These are phyloP conservation scores for Acanthamoeba rhysodes DNA, from an alignment of 208 protist genomes.

Conservation along the genomic window DNA sequence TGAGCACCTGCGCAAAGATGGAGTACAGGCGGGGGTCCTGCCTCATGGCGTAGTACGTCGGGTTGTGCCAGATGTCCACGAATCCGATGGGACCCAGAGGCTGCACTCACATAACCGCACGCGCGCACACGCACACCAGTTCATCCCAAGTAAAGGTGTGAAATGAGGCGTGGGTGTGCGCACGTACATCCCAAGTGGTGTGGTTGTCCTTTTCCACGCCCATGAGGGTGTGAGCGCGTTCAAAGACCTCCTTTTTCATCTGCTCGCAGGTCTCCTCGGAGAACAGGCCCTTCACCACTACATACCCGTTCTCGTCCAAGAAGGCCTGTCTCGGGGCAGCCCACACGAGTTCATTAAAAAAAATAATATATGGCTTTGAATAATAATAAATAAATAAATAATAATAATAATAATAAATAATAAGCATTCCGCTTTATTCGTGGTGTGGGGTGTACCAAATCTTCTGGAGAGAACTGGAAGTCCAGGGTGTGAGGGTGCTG, in stretches of 20 bases:
- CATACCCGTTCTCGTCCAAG: conserved; percentile 41
- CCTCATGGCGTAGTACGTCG: conserved; percentile 37
- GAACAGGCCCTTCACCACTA: conserved; percentile 47
- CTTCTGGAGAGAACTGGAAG: background rate
- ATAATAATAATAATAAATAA: background rate
- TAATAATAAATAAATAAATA: background rate
- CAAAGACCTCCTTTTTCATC: conserved; percentile 56
- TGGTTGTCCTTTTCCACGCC: background rate
- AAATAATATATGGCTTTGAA: background rate
- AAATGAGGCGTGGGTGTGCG: background rate
- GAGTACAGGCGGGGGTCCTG: conserved; percentile 60
- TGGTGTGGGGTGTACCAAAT: background rate
- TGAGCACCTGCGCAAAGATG: conserved; percentile 57
- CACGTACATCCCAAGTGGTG: background rate
- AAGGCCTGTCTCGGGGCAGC: background rate
- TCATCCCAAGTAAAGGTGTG: no score
- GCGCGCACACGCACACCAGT: background rate
- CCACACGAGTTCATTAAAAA: background rate
- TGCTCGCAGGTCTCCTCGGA: conserved; percentile 24
- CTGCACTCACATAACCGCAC: background rate
- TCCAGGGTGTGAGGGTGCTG: background rate
- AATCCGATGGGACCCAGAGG: background rate
- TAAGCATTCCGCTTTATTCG: no score
- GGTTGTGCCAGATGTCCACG: conserved; percentile 54
- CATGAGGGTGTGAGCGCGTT: conserved; percentile 17